Evolutionary conservation across 768 basidiomycete species (phyloP).

Genomic region (Collybia sp.): DNA sequence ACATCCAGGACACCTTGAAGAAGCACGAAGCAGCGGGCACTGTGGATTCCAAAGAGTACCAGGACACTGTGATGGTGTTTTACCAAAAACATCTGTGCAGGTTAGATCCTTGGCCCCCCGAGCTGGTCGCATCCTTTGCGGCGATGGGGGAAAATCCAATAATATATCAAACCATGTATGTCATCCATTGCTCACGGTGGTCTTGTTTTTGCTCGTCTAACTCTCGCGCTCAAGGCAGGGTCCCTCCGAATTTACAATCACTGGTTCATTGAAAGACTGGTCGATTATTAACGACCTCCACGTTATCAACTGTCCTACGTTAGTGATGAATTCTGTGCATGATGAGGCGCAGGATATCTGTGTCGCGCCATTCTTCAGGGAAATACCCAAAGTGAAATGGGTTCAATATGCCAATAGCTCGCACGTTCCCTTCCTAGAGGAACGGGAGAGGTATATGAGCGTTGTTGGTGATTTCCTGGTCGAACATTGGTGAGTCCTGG

Average conservation of each 20-base stretch:
- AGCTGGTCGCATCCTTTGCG: constrained; percentile 25
- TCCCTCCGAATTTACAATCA: constrained; percentile 32
- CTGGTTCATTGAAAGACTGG: constrained; percentile 40
- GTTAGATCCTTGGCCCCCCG: constrained; percentile 38
- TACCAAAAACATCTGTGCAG: constrained; percentile 39
- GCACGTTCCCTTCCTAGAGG: neutral
- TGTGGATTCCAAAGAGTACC: constrained; percentile 38
- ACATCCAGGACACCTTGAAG: constrained; percentile 30
- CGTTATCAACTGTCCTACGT: constrained; percentile 33
- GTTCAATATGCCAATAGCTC: constrained; percentile 26
- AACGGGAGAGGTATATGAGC: neutral
- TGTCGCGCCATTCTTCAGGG: constrained; percentile 30
- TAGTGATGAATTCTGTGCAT: constrained; percentile 35
- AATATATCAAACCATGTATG: constrained; percentile 43
- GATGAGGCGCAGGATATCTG: constrained; percentile 36
- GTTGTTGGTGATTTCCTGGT: neutral
- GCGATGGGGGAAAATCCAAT: constrained; percentile 39
- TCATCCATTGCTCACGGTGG: neutral
- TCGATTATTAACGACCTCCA: constrained; percentile 36
- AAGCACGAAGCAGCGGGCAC: constrained; percentile 43
- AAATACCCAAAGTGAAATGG: constrained; percentile 40
- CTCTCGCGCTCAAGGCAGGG: constrained; percentile 24
- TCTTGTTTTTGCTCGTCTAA: too few relatives aligned
- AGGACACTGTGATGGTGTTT: constrained; percentile 34
- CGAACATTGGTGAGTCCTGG: too few relatives aligned